phyloP scores from a whole-genome alignment of 257 asterid genomes.

The Fraxinus pennsylvanica region DNA sequence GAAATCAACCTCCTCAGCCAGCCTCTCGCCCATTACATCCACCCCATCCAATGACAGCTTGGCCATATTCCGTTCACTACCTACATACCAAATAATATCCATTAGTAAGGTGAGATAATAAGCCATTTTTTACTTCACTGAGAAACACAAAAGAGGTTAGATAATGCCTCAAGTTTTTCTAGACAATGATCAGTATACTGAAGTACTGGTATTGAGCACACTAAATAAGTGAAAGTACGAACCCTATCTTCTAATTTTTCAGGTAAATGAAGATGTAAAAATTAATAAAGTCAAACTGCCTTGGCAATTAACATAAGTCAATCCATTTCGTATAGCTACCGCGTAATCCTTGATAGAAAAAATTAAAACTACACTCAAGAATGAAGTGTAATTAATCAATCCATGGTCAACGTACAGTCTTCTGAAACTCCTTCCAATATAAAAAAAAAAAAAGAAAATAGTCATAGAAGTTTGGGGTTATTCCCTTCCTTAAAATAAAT shows the following conservation, averaged over 20 bases:
- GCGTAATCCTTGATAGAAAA: neutral
- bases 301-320: neutral
- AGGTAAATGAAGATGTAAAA: neutral
- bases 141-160: neutral
- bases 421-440: conserved; percentile 2
- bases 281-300: neutral
- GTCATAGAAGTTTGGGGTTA: neutral
- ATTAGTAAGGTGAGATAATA: conserved; percentile 16
- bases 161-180: conserved; percentile 1
- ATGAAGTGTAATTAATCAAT: neutral
- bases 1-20: conserved; percentile 76
- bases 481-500: neutral
- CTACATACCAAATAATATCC: conserved; percentile 41
- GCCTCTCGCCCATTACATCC: conserved; percentile 96
- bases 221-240: neutral
- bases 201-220: neutral
- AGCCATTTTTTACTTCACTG: conserved; percentile 17
- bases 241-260: neutral
- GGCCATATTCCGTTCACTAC: conserved; percentile 83
- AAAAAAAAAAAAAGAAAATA: neutral
- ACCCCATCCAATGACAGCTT: conserved; percentile 84
- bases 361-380: neutral
- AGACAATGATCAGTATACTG: neutral
- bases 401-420: neutral
- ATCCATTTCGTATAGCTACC: neutral